Percentiles rank a stretch among this genome's conserved stretches.
phyloP scores from a whole-genome alignment of 768 basidiomycete species.

The Russula virescens region DNA sequence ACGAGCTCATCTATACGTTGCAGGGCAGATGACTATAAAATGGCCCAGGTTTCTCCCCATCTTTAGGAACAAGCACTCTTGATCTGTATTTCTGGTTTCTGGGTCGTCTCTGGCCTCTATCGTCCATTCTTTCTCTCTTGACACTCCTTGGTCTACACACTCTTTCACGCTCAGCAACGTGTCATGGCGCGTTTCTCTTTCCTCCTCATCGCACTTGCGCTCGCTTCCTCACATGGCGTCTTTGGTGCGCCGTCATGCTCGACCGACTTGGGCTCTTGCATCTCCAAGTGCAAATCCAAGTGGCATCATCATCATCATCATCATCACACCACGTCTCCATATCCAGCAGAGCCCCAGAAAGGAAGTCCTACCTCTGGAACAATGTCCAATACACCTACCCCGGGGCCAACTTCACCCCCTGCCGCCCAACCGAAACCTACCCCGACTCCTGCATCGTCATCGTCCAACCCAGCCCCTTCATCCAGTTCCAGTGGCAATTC shows the following conservation, averaged over 20 bases:
- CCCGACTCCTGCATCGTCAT: conserved; percentile 4
- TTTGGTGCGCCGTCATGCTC: conserved; percentile 15
- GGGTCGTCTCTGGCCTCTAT: conserved; percentile 26
- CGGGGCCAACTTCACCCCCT: conserved; percentile 6
- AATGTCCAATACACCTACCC: neutral
- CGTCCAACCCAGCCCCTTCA: conserved; percentile 14
- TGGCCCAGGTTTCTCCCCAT: neutral
- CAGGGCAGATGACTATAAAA: neutral
- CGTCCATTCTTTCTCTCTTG: conserved; percentile 20
- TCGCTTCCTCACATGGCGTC: conserved; percentile 6
- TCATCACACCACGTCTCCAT: too few relatives aligned
- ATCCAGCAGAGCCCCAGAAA: too few relatives aligned
- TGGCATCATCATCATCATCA: too few relatives aligned
- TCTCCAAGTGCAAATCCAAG: conserved; percentile 18
- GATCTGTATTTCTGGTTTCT: conserved; percentile 14
- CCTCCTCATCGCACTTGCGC: conserved; percentile 27
- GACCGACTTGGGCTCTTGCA: conserved; percentile 2
- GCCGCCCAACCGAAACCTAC: neutral
- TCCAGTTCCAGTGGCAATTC: neutral
- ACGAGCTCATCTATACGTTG: neutral
- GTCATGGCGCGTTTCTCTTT: conserved; percentile 27
- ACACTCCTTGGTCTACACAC: conserved; percentile 23
- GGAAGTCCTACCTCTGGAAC: conserved; percentile 25
- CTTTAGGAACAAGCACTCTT: conserved; percentile 8
- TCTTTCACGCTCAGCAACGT: conserved; percentile 21